A percentile compares a stretch with the other conserved stretches of the same genome.
Conservation (phyloP, 208 protist genomes). For the Leishmania lainsoni region DNA sequence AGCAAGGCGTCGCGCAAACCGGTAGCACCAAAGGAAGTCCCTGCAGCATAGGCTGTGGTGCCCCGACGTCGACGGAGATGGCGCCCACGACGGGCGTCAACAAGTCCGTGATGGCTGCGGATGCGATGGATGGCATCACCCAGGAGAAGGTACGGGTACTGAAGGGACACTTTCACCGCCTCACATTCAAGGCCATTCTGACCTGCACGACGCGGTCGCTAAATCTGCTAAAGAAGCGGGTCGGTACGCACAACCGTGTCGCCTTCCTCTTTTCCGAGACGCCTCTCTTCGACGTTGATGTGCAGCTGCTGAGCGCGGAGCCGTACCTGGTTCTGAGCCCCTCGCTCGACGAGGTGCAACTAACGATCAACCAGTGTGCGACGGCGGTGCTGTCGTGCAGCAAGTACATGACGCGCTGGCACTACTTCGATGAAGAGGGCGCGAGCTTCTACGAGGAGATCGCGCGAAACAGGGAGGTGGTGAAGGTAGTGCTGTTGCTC, state of each 20-base stretch:
- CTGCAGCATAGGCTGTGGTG: not conserved
- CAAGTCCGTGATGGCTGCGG: not conserved
- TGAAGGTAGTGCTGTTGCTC: slow-evolving; percentile 94
- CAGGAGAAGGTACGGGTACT: slow-evolving; percentile 47
- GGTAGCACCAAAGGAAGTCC: not conserved
- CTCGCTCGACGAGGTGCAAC: slow-evolving; percentile 95
- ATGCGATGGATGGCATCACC: not conserved
- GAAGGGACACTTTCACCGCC: slow-evolving; percentile 89
- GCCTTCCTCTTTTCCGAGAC: slow-evolving; percentile 92
- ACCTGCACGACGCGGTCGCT: slow-evolving; percentile 90
- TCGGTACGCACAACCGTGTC: slow-evolving; percentile 90
- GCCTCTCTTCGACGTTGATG: slow-evolving; percentile 96
- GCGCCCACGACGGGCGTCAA: not conserved
- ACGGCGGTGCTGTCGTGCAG: slow-evolving; percentile 92
- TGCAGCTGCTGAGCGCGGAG: slow-evolving; percentile 92
- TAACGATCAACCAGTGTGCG: slow-evolving; percentile 94
- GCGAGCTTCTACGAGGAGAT: slow-evolving; percentile 94
- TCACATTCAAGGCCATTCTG: slow-evolving; percentile 94
- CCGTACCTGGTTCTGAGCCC: slow-evolving; percentile 94
- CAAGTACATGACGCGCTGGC: slow-evolving; percentile 91
- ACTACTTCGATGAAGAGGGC: slow-evolving; percentile 54
- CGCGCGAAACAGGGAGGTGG: slow-evolving; percentile 94
- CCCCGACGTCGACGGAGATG: not conserved
- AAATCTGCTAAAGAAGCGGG: slow-evolving; percentile 92
- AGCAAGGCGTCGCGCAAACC: not conserved